Evolutionary conservation across 805 yeast species (phyloP).

Genomic region (Pichia thaimueangensis): DNA sequence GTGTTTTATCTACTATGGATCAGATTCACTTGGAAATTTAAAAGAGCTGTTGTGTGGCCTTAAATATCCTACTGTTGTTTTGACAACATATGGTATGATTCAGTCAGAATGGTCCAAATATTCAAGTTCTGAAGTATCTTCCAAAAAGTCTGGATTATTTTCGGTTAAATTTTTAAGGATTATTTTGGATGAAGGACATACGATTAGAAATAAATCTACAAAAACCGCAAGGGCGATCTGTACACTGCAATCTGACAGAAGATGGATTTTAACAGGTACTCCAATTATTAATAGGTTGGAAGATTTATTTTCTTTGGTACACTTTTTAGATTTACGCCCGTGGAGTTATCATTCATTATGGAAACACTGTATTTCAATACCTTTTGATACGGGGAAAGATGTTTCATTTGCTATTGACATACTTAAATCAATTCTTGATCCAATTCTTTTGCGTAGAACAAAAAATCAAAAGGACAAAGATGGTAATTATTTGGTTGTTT

Average conservation of each 20-base stretch:
- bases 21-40: conserved; percentile 47
- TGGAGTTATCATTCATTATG: conserved; percentile 84
- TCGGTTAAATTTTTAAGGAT: conserved; percentile 70
- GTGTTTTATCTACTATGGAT: conserved; percentile 73
- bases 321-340: conserved; percentile 75
- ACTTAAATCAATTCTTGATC: conserved; percentile 80
- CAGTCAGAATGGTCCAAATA: conserved; percentile 63
- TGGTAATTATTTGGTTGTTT: conserved; percentile 66
- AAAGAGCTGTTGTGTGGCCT: conserved; percentile 35
- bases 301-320: conserved; percentile 73
- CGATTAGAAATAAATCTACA: conserved; percentile 70
- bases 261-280: conserved; percentile 90
- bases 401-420: conserved; percentile 70
- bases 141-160: conserved; percentile 48
- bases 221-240: conserved; percentile 74
- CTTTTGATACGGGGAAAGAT: conserved; percentile 65
- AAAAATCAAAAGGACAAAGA: conserved; percentile 71
- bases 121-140: conserved; percentile 22
- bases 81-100: conserved; percentile 86
- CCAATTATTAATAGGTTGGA: conserved; percentile 86
- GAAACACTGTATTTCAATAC: conserved; percentile 78
- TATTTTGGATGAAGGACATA: conserved; percentile 82
- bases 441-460: conserved; percentile 76
- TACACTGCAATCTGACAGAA: conserved; percentile 55
- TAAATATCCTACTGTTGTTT: conserved; percentile 58